phyloP scores from a whole-genome alignment of 2,329 filamentous ascomycete species.

The Thelonectria olida region DNA sequence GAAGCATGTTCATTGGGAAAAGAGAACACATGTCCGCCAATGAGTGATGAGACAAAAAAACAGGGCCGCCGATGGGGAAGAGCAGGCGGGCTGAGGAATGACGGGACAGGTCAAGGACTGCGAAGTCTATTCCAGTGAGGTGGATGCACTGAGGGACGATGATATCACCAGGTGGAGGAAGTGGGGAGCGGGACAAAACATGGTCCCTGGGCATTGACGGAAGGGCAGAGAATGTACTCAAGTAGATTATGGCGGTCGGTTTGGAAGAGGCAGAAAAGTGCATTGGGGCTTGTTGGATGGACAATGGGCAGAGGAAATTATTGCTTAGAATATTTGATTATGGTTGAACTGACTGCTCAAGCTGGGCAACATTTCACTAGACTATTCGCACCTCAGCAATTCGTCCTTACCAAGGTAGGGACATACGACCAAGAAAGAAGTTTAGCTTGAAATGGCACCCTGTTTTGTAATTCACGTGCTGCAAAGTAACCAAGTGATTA shows the following conservation, averaged over 20 bases:
- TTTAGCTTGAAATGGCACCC: too few species aligned
- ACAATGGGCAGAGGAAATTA: not conserved
- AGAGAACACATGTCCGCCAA: constrained; percentile 18
- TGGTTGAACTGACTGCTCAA: too few species aligned
- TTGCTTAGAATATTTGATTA: not conserved
- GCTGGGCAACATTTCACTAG: too few species aligned
- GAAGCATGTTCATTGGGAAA: constrained; percentile 12
- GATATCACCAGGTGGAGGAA: not conserved
- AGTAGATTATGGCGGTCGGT: not conserved
- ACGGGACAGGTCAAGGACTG: constrained; percentile 50
- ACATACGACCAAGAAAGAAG: too few species aligned
- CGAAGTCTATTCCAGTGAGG: constrained; percentile 54
- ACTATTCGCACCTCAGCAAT: too few species aligned
- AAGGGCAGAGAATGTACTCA: not conserved
- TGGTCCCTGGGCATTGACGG: not conserved
- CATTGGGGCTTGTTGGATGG: constrained; percentile 1
- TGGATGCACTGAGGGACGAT: not conserved
- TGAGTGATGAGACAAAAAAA: constrained; percentile 24
- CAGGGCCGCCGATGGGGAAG: constrained; percentile 49
- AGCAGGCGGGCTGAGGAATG: constrained; percentile 48
- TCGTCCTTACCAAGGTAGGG: too few species aligned
- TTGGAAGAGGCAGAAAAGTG: not conserved
- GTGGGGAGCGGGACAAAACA: not conserved
- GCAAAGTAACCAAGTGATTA: too few species aligned
- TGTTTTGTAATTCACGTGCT: too few species aligned